phyloP scores from a whole-genome alignment of 2,329 filamentous ascomycete species.

The Fusarium heterosporum region DNA sequence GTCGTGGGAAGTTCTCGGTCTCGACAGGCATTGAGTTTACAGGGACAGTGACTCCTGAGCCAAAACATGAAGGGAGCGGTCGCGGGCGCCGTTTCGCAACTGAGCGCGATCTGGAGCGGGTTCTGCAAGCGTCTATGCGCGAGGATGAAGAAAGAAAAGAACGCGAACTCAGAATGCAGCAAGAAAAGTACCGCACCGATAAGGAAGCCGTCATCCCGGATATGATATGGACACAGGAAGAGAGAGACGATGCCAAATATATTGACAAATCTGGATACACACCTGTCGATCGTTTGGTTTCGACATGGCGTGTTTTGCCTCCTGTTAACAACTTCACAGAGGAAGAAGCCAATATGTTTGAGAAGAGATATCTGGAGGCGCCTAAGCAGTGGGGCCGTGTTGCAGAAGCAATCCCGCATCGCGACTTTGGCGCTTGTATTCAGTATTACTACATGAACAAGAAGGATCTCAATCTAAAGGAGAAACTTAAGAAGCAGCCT shows the following conservation, averaged over 20 bases:
- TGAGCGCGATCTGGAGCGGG: conserved; percentile 78
- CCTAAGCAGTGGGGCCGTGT: conserved; percentile 88
- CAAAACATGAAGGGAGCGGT: conserved; percentile 68
- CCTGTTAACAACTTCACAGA: conserved; percentile 80
- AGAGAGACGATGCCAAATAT: conserved; percentile 69
- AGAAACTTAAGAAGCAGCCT: conserved; percentile 75
- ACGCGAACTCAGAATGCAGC: conserved; percentile 71
- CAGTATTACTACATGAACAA: conserved; percentile 88
- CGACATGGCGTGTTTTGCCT: conserved; percentile 77
- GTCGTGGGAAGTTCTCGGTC: conserved; percentile 64
- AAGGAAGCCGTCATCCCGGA: conserved; percentile 81
- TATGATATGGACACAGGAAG: conserved; percentile 73
- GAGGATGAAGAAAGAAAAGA: conserved; percentile 78
- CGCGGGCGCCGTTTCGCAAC: conserved; percentile 71
- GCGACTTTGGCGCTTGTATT: conserved; percentile 83
- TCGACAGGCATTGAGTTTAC: conserved; percentile 51
- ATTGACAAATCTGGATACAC: conserved; percentile 74
- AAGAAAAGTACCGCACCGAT: conserved; percentile 78
- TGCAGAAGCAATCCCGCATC: conserved; percentile 72
- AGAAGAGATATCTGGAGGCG: conserved; percentile 78
- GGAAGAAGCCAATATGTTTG: conserved; percentile 77
- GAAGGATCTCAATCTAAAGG: conserved; percentile 79
- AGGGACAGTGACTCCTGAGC: conserved; percentile 61
- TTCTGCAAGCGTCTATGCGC: conserved; percentile 76
- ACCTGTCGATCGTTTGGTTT: conserved; percentile 73